Percentiles rank a stretch among this genome's conserved stretches.
Evolutionary conservation across 208 protist species (phyloP).

Genomic region (Crithidia fasciculata): DNA sequence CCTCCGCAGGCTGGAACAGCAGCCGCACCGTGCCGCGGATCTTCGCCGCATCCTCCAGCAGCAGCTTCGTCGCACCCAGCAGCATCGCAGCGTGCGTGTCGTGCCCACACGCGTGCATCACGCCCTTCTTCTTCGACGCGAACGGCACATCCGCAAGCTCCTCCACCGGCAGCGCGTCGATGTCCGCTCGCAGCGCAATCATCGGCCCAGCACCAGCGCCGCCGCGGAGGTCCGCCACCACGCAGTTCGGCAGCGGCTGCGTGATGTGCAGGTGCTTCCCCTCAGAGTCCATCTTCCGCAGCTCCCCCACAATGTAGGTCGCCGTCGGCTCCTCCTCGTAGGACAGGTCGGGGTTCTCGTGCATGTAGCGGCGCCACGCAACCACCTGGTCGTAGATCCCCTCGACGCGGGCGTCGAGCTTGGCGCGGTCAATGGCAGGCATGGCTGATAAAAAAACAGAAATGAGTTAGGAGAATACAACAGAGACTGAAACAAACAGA

Average conservation of each 20-base stretch:
- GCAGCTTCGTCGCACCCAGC: slow-evolving; percentile 56
- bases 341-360: slow-evolving; percentile 52
- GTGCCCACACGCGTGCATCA: slow-evolving; percentile 77
- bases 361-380: slow-evolving; percentile 68
- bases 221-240: slow-evolving; percentile 54
- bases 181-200: slow-evolving; percentile 65
- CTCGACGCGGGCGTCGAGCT: slow-evolving; percentile 27
- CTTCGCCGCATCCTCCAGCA: slow-evolving; percentile 42
- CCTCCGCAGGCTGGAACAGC: slow-evolving; percentile 79
- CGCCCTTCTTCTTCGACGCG: slow-evolving; percentile 52
- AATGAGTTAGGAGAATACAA: not conserved
- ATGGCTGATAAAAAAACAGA: not conserved
- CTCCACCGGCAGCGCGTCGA: slow-evolving; percentile 68
- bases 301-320: slow-evolving; percentile 52
- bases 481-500: too few species aligned
- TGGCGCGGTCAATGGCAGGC: slow-evolving; percentile 22
- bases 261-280: slow-evolving; percentile 36
- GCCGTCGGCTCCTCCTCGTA: slow-evolving; percentile 59
- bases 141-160: slow-evolving; percentile 60
- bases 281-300: slow-evolving; percentile 42
- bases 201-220: slow-evolving; percentile 42
- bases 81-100: slow-evolving; percentile 72
- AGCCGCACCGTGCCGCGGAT: slow-evolving; percentile 75
- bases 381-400: slow-evolving; percentile 49
- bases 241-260: slow-evolving; percentile 38